These are phyloP conservation scores for Trametes versicolor DNA, from an alignment of 1,284 basidiomycete genomes.

Conservation along the genomic window DNA sequence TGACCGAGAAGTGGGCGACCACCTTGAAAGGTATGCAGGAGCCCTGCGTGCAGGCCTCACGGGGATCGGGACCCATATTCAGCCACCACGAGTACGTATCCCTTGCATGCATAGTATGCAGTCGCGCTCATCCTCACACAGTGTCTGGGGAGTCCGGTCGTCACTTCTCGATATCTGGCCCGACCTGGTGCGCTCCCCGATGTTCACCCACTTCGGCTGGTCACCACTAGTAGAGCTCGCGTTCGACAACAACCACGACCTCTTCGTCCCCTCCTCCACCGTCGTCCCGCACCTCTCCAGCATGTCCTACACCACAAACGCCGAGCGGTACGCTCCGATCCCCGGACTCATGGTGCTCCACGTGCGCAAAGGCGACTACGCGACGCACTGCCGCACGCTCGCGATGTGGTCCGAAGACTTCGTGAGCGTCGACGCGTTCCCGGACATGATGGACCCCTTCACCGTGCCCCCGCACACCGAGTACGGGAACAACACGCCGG, in stretches of 20 bases:
- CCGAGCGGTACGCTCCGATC: conserved; percentile 39
- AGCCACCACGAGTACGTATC: conserved; percentile 26
- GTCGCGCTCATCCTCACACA: neutral
- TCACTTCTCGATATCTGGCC: conserved; percentile 50
- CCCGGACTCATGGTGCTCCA: conserved; percentile 65
- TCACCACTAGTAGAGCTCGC: conserved; percentile 51
- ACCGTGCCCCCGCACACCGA: conserved; percentile 38
- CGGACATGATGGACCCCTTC: conserved; percentile 51
- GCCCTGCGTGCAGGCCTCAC: conserved; percentile 31
- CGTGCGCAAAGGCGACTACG: conserved; percentile 68
- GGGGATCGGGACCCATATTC: conserved; percentile 46
- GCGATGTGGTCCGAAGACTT: conserved; percentile 52
- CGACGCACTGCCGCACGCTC: conserved; percentile 59
- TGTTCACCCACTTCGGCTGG: conserved; percentile 50
- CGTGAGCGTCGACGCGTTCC: conserved; percentile 54
- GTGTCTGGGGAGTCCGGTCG: conserved; percentile 43
- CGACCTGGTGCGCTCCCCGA: conserved; percentile 48
- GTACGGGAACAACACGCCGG: conserved; percentile 40
- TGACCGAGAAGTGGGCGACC: conserved; percentile 62
- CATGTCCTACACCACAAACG: conserved; percentile 18
- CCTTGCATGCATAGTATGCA: neutral
- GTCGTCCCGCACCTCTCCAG: conserved; percentile 29
- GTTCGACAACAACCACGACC: conserved; percentile 47
- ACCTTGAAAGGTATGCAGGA: conserved; percentile 57
- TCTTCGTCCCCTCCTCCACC: conserved; percentile 42